Percentiles rank a stretch among this genome's conserved stretches.
Evolutionary conservation across 1,284 basidiomycete species (phyloP).

Genomic region (Microbotryum lychnidis-dioicae): DNA sequence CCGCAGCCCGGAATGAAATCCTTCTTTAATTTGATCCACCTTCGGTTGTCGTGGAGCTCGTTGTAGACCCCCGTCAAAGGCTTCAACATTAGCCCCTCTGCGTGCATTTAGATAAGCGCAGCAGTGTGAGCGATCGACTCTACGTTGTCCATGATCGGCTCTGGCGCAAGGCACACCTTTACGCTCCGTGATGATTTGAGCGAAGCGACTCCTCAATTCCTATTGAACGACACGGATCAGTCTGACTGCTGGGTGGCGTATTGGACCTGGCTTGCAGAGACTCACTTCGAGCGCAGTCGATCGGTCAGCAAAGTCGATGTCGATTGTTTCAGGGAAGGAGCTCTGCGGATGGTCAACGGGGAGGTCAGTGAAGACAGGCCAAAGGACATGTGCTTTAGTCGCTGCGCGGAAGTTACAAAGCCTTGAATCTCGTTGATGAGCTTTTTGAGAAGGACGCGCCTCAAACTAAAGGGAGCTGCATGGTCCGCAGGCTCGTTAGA

Average conservation of each 20-base stretch:
- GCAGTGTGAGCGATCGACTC: not conserved
- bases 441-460: slow-evolving; percentile 56
- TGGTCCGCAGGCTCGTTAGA: not conserved
- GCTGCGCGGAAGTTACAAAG: slow-evolving; percentile 42
- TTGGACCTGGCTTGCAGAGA: not conserved
- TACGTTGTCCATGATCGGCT: not conserved
- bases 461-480: slow-evolving; percentile 46
- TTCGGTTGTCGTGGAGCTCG: slow-evolving; percentile 46
- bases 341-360: slow-evolving; percentile 31
- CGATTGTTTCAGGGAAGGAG: slow-evolving; percentile 52
- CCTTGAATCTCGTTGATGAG: slow-evolving; percentile 51
- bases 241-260: no score
- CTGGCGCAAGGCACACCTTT: not conserved
- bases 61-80: slow-evolving; percentile 58
- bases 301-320: slow-evolving; percentile 41
- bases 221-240: not conserved
- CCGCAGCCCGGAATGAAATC: slow-evolving; percentile 77
- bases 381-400: not conserved
- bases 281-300: slow-evolving; percentile 27
- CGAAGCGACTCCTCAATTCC: slow-evolving; percentile 20
- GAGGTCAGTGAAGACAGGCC: not conserved
- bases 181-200: slow-evolving; percentile 22
- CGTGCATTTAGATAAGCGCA: not conserved
- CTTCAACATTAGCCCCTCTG: slow-evolving; percentile 66
- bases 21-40: slow-evolving; percentile 67